Evolutionary conservation across 805 yeast species (phyloP).

Genomic region (Diddensiella caesifluorescens): DNA sequence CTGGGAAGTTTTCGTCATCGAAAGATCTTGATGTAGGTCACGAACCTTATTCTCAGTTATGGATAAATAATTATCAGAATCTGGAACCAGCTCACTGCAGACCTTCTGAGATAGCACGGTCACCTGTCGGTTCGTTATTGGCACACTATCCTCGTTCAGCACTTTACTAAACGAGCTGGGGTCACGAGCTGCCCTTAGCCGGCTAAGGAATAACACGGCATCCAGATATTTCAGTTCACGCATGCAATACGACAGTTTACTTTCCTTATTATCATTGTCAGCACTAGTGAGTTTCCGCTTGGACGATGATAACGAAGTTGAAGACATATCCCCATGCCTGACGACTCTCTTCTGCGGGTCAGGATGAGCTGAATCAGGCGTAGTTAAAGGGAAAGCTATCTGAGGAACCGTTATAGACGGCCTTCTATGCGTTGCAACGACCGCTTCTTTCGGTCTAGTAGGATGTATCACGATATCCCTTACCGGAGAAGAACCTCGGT

Average conservation of each 20-base stretch:
- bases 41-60: conserved; percentile 14
- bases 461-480: neutral
- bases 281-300: too few species aligned
- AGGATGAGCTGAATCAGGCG: neutral
- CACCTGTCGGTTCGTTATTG: conserved; percentile 13
- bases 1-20: conserved; percentile 17
- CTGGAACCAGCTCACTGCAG: conserved; percentile 11
- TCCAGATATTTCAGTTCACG: conserved; percentile 17
- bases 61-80: conserved; percentile 10
- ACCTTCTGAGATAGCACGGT: conserved; percentile 10
- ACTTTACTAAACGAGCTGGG: conserved; percentile 8
- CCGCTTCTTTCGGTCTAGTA: neutral
- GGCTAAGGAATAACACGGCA: conserved; percentile 16
- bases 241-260: conserved; percentile 8
- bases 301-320: too few species aligned
- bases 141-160: conserved; percentile 10
- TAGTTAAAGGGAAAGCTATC: neutral
- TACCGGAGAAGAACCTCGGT: neutral
- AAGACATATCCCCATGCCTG: too few species aligned
- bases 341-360: too few species aligned
- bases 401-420: conserved; percentile 4
- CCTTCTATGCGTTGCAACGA: neutral
- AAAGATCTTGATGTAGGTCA: conserved; percentile 18
- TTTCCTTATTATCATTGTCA: too few species aligned
- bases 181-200: conserved; percentile 9